These are phyloP conservation scores for Harrya chromipes DNA, from an alignment of 768 basidiomycete species.

Conservation along the genomic window DNA sequence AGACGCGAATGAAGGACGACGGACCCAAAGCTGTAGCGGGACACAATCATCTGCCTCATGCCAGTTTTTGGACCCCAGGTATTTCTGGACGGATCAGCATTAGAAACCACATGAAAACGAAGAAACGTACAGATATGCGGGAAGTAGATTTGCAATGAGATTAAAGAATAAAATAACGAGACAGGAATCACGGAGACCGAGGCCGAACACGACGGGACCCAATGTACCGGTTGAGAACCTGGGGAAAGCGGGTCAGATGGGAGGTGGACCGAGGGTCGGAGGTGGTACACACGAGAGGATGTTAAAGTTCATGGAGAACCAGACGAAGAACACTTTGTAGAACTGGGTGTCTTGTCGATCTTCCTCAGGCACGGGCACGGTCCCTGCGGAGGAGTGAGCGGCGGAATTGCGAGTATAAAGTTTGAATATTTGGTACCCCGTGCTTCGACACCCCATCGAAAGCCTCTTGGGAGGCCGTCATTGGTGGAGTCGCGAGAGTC, in stretches of 20 bases:
- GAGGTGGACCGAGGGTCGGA: background rate
- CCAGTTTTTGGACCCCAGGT: slow-evolving; percentile 80
- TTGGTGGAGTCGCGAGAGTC: slow-evolving; percentile 6
- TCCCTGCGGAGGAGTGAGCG: slow-evolving; percentile 34
- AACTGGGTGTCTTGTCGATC: slow-evolving; percentile 55
- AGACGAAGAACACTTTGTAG: slow-evolving; percentile 66
- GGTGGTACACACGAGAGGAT: slow-evolving; percentile 48
- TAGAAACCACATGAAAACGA: background rate
- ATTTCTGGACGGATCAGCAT: slow-evolving; percentile 32
- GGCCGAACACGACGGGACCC: slow-evolving; percentile 58
- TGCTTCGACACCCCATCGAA: slow-evolving; percentile 34
- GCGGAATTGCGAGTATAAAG: fast-evolving
- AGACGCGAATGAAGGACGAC: slow-evolving; percentile 33
- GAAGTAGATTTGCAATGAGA: slow-evolving; percentile 52
- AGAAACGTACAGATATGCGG: slow-evolving; percentile 54
- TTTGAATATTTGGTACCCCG: slow-evolving; percentile 12
- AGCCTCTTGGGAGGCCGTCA: slow-evolving; percentile 13
- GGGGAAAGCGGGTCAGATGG: background rate
- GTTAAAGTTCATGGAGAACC: slow-evolving; percentile 71
- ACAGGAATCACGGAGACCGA: slow-evolving; percentile 61
- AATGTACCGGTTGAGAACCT: slow-evolving; percentile 69
- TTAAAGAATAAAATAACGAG: slow-evolving; percentile 69
- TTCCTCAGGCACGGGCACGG: slow-evolving; percentile 48
- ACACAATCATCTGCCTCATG: slow-evolving; percentile 77
- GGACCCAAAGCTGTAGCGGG: slow-evolving; percentile 57